Percentiles rank a stretch among this genome's conserved stretches.
Evolutionary conservation across 331 rosid genomes (phyloP).

Genomic region (Acacia pycnantha): DNA sequence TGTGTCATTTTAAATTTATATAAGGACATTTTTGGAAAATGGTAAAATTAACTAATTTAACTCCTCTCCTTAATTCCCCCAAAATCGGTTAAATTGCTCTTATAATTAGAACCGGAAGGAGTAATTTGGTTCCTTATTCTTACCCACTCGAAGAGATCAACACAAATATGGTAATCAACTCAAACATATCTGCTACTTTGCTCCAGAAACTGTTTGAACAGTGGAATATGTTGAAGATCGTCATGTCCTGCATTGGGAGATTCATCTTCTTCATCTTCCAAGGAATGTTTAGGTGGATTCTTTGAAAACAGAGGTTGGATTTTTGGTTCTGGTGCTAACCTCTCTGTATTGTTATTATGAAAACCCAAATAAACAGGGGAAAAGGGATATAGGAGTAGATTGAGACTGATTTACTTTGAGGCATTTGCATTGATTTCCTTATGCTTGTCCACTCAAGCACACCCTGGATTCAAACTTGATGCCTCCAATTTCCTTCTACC

Average conservation of each 20-base stretch:
- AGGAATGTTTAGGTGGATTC: background rate
- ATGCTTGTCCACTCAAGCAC: background rate
- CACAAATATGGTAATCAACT: background rate
- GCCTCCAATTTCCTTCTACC: background rate
- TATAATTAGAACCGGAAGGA: no score
- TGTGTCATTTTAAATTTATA: no score
- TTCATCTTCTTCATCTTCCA: no score
- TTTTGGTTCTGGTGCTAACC: conserved; percentile 2
- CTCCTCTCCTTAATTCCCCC: no score
- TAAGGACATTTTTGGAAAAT: no score
- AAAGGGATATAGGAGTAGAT: background rate
- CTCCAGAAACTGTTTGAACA: background rate
- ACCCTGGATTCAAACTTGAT: background rate
- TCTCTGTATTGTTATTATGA: background rate
- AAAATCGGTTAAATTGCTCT: no score
- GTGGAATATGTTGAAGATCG: background rate
- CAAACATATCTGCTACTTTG: background rate
- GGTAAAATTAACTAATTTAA: no score
- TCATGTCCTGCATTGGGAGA: background rate
- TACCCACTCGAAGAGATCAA: background rate
- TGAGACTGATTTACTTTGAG: background rate
- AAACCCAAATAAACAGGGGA: background rate
- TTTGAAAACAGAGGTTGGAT: background rate
- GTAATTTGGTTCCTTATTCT: background rate
- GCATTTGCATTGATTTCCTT: background rate